These are phyloP conservation scores for Solanum hybrid DNA, from an alignment of 305 asterid species.

Conservation along the genomic window DNA sequence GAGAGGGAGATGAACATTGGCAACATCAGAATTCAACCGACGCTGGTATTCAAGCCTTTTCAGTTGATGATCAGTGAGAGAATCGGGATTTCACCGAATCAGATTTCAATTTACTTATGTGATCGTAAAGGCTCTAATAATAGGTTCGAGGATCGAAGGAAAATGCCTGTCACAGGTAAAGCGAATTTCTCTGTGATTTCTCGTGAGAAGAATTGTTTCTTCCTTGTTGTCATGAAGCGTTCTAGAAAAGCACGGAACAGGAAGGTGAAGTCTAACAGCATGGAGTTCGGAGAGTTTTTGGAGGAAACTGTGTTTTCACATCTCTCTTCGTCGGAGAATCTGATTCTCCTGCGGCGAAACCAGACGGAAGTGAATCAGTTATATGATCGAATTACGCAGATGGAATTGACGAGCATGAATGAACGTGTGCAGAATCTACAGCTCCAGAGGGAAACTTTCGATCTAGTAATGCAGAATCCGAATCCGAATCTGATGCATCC, in stretches of 20 bases:
- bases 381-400: slow-evolving; percentile 28
- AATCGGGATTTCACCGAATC: slow-evolving; percentile 83
- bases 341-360: slow-evolving; percentile 34
- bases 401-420: slow-evolving; percentile 26
- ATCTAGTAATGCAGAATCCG: not conserved
- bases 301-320: slow-evolving; percentile 9
- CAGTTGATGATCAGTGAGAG: slow-evolving; percentile 58
- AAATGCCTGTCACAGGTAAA: slow-evolving; percentile 56
- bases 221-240: slow-evolving; percentile 67
- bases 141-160: slow-evolving; percentile 33
- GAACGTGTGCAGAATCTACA: slow-evolving; percentile 31
- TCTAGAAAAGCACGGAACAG: slow-evolving; percentile 48
- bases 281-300: slow-evolving; percentile 17
- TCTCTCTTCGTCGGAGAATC: slow-evolving; percentile 18
- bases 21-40: slow-evolving; percentile 34
- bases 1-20: slow-evolving; percentile 67
- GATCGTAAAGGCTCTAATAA: slow-evolving; percentile 19
- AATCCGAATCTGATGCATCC: not conserved
- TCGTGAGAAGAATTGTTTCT: slow-evolving; percentile 44
- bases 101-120: slow-evolving; percentile 60
- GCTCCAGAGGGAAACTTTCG: slow-evolving; percentile 23
- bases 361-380: slow-evolving; percentile 20
- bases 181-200: slow-evolving; percentile 45
- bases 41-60: slow-evolving; percentile 61
- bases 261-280: slow-evolving; percentile 28